phyloP scores from a whole-genome alignment of 1,284 basidiomycete genomes.

The Xanthoconium separans region DNA sequence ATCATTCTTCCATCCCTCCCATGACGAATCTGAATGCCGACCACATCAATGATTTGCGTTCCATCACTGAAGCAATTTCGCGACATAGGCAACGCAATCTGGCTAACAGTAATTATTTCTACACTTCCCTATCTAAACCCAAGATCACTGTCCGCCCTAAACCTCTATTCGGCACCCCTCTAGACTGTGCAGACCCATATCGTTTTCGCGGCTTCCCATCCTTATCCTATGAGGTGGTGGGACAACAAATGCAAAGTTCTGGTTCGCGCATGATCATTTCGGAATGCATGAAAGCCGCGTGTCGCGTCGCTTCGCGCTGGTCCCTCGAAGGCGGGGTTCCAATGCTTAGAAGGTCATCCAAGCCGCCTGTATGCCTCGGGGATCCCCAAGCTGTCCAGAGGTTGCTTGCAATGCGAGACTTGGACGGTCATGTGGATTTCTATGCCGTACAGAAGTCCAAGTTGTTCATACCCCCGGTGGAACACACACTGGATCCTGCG shows the following conservation, averaged over 20 bases:
- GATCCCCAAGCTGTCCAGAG: slow-evolving; percentile 35
- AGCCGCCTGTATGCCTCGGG: slow-evolving; percentile 36
- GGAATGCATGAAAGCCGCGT: slow-evolving; percentile 85
- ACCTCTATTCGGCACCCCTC: slow-evolving; percentile 27
- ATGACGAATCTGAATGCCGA: slow-evolving; percentile 22
- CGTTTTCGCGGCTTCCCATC: slow-evolving; percentile 60
- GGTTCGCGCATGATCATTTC: slow-evolving; percentile 63
- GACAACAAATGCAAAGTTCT: slow-evolving; percentile 24
- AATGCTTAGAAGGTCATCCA: slow-evolving; percentile 60
- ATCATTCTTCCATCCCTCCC: slow-evolving; percentile 1
- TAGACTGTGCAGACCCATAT: slow-evolving; percentile 36
- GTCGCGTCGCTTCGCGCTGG: slow-evolving; percentile 75
- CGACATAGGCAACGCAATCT: slow-evolving; percentile 27
- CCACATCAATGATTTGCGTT: slow-evolving; percentile 40
- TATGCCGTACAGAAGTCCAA: slow-evolving; percentile 34
- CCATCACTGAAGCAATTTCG: slow-evolving; percentile 17
- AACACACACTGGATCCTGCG: slow-evolving; percentile 52
- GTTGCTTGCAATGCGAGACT: slow-evolving; percentile 42
- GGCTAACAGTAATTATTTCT: slow-evolving; percentile 24
- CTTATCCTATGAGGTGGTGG: slow-evolving; percentile 45
- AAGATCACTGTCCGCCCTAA: slow-evolving; percentile 27
- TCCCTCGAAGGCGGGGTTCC: slow-evolving; percentile 63
- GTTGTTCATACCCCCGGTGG: slow-evolving; percentile 37
- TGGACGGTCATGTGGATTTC: slow-evolving; percentile 43
- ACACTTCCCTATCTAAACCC: slow-evolving; percentile 26